A percentile compares a stretch with the other conserved stretches of the same genome.
These are phyloP conservation scores for Aspergillus hortae DNA, from an alignment of 2,329 filamentous ascomycete species.

Conservation along the genomic window DNA sequence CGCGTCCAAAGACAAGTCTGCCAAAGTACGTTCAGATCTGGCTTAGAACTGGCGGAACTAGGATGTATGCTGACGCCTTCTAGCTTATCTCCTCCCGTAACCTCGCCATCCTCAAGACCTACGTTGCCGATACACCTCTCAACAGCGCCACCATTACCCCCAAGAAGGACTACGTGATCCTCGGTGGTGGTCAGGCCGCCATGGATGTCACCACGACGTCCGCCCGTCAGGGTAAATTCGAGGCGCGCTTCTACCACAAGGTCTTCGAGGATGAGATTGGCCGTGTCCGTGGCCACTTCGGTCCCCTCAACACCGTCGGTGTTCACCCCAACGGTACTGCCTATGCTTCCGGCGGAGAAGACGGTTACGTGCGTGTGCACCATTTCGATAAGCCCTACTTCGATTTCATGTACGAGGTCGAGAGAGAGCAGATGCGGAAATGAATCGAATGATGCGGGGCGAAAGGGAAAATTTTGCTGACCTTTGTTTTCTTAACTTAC, in stretches of 20 bases:
- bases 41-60: background rate
- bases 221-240: slow-evolving; percentile 95
- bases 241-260: slow-evolving; percentile 99
- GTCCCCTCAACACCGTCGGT: slow-evolving; percentile 92
- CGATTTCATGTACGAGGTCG: slow-evolving; percentile 98
- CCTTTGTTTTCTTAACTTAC: slow-evolving; percentile 19
- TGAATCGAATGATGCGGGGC: slow-evolving; percentile 23
- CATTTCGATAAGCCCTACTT: slow-evolving; percentile 99
- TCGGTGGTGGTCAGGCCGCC: slow-evolving; percentile 95
- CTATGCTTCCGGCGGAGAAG: slow-evolving; percentile 94
- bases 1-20: slow-evolving; percentile 94
- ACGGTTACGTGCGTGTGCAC: slow-evolving; percentile 97
- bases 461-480: slow-evolving; percentile 3
- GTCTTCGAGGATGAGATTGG: slow-evolving; percentile 99
- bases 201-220: slow-evolving; percentile 98
- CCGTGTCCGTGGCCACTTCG: slow-evolving; percentile 94
- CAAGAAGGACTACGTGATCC: slow-evolving; percentile 96
- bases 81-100: slow-evolving; percentile 79
- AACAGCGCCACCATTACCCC: slow-evolving; percentile 93
- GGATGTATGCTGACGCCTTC: slow-evolving; percentile 14
- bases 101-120: slow-evolving; percentile 90
- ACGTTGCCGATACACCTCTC: slow-evolving; percentile 84
- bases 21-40: slow-evolving; percentile 60
- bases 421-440: slow-evolving; percentile 67
- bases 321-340: slow-evolving; percentile 86